A percentile compares a stretch with the other conserved stretches of the same genome.
phyloP scores from a whole-genome alignment of 768 basidiomycete genomes.

The Albatrellus ellisii region DNA sequence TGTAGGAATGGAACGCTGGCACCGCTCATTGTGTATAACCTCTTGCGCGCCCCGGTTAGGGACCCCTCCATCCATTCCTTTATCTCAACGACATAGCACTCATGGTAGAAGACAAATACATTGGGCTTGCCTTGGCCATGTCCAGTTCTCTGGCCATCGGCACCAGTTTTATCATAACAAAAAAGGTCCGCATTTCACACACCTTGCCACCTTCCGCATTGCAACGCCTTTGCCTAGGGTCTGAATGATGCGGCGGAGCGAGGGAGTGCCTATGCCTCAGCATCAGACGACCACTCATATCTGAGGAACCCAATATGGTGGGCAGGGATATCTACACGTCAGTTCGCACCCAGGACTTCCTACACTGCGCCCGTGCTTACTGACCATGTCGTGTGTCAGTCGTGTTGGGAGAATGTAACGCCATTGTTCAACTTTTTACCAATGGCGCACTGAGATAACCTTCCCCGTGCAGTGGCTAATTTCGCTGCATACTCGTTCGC shows the following conservation, averaged over 20 bases:
- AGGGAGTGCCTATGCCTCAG: slow-evolving; percentile 28
- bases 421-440: not conserved
- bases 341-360: slow-evolving; percentile 21
- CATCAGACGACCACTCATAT: slow-evolving; percentile 64
- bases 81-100: not conserved
- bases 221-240: slow-evolving; percentile 43
- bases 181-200: slow-evolving; percentile 54
- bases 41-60: too few species aligned
- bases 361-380: not conserved
- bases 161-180: slow-evolving; percentile 96
- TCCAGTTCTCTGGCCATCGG: slow-evolving; percentile 82
- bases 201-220: not conserved
- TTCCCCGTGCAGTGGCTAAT: slow-evolving; percentile 48
- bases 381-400: slow-evolving; percentile 33
- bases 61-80: too few species aligned
- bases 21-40: too few species aligned
- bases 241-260: slow-evolving; percentile 72
- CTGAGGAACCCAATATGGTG: slow-evolving; percentile 93
- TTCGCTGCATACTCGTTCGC: slow-evolving; percentile 98
- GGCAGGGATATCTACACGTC: slow-evolving; percentile 87
- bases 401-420: slow-evolving; percentile 80
- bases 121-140: slow-evolving; percentile 82
- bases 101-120: slow-evolving; percentile 91
- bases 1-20: too few species aligned
- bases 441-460: not conserved